Conservation (phyloP, 352 stramenopile species). For the Hyaloperonospora arabidopsidis region DNA sequence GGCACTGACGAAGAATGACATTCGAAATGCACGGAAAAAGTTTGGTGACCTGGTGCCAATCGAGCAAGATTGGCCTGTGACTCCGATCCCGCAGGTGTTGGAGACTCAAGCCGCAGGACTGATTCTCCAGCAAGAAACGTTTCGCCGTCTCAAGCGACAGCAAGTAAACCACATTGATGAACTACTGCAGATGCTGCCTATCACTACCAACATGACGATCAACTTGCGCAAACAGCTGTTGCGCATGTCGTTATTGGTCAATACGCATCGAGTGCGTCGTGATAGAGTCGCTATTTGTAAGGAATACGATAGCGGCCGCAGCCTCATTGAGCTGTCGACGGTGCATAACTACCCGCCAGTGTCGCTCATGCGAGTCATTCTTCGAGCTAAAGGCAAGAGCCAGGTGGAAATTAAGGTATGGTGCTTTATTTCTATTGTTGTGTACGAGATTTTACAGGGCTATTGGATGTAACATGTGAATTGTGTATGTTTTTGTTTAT, state of each 20-base stretch:
- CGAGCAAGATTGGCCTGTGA: conserved; percentile 61
- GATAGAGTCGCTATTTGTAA: conserved; percentile 46
- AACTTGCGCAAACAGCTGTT: conserved; percentile 81
- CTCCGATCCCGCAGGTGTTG: conserved; percentile 70
- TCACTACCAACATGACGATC: conserved; percentile 83
- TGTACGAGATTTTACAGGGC: not conserved
- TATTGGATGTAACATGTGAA: not conserved
- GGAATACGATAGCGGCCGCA: conserved; percentile 69
- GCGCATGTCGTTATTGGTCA: conserved; percentile 81
- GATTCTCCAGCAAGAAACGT: conserved; percentile 79
- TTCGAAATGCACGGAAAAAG: conserved; percentile 45
- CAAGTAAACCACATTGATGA: conserved; percentile 80
- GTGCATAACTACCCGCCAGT: conserved; percentile 78
- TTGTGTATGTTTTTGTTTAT: conserved; percentile 11
- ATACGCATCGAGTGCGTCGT: conserved; percentile 72
- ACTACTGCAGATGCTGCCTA: conserved; percentile 75
- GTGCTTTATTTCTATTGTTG: not conserved
- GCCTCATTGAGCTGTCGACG: conserved; percentile 66
- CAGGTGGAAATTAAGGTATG: conserved; percentile 51
- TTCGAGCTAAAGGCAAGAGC: conserved; percentile 55
- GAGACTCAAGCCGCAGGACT: conserved; percentile 75
- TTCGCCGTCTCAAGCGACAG: conserved; percentile 71
- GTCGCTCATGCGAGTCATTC: conserved; percentile 77
- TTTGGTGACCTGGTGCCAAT: conserved; percentile 53
- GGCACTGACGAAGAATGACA: conserved; percentile 39